phyloP scores from a whole-genome alignment of 139 green algal species.

The Diplosphaera chodatii region DNA sequence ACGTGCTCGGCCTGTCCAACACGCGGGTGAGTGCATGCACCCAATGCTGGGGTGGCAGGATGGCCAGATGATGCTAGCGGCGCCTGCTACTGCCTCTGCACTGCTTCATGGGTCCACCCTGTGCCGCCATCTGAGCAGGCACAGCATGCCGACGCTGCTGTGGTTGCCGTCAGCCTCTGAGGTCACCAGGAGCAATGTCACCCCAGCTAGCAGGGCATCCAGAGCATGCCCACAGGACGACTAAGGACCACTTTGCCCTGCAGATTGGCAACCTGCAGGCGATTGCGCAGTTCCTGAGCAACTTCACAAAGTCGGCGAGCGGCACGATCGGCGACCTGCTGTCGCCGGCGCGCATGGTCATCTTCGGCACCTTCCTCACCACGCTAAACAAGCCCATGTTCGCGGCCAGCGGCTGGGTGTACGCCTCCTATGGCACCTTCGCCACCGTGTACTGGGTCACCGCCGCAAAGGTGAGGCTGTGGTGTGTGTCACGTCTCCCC shows the following conservation, averaged over 20 bases:
- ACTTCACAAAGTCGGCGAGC: constrained; percentile 61
- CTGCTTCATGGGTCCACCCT: too few species aligned
- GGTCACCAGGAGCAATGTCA: background rate
- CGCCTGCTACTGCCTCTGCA: too few species aligned
- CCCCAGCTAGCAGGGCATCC: too few species aligned
- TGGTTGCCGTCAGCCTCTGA: too few species aligned
- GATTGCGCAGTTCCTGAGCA: constrained; percentile 69
- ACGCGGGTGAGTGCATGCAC: constrained; percentile 20
- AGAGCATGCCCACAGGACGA: too few species aligned
- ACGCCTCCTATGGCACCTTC: constrained; percentile 42
- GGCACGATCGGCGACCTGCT: constrained; percentile 68
- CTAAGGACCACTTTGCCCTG: too few species aligned
- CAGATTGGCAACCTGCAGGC: constrained; percentile 63
- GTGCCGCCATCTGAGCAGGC: too few species aligned
- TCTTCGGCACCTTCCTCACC: constrained; percentile 75
- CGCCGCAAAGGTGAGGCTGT: constrained; percentile 48
- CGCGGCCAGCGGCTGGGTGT: constrained; percentile 46
- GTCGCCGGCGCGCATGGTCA: constrained; percentile 63
- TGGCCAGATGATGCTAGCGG: too few species aligned
- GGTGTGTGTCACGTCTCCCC: too few species aligned
- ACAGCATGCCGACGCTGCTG: too few species aligned
- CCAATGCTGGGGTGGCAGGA: too few species aligned
- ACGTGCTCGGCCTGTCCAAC: constrained; percentile 68
- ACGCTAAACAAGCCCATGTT: constrained; percentile 84
- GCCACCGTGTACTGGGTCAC: constrained; percentile 71